Base-by-base conservation (phyloP, 345 rosid species). In the Aurinia saxatilis region DNA sequence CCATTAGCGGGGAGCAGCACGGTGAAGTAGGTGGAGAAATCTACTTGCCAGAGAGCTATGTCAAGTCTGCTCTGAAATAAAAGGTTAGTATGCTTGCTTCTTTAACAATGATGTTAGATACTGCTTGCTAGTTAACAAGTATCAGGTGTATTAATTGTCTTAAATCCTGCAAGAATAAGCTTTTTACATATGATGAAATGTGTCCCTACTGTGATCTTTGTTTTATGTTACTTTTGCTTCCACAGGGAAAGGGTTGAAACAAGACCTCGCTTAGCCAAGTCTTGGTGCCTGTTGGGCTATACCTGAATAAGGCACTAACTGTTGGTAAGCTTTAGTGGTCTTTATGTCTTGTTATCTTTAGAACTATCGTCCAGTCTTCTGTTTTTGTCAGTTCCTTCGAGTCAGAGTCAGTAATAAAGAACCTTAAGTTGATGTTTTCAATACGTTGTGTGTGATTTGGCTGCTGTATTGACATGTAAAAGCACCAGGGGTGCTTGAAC, bases 401-500 rank as follows among this genome's bases (percentile, higher is more conserved):
- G 59, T 42, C 58, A 13, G 67, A 58, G 31, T 49, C 53, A 30
- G 37, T 34, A 85, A 83, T 80, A 76, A 82, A 73, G 67, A 76
- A 51, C 41, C 5, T 3, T 50, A 36, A 25, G 46, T 56, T 62
- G 8, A 36, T 57, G 50, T 50, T 57, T 57, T 57, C 55, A 53
- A 69, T 69, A 61, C 21, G 25, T 27, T 33, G 4, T 27, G 13
- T 50, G 56, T 50, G 48, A 44, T 56, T 65, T 57, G 66, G 44
- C 16, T 56, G 54, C 5, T 68, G 10, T 60, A 73, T 86, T 91
- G 81, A 89, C 95, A 44, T 65, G 37, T 57, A 79, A 82, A 77
- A 73, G 99, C 99, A 90, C 99, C 96, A 75, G 99, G 97, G 99
- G 92, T 90, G 90, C 87, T 92, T 83, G 88, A 52, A 70, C 75